phyloP scores from a whole-genome alignment of 225 moss, liverwort and hornwort genomes.

The Physcomitrellopsis africana region DNA sequence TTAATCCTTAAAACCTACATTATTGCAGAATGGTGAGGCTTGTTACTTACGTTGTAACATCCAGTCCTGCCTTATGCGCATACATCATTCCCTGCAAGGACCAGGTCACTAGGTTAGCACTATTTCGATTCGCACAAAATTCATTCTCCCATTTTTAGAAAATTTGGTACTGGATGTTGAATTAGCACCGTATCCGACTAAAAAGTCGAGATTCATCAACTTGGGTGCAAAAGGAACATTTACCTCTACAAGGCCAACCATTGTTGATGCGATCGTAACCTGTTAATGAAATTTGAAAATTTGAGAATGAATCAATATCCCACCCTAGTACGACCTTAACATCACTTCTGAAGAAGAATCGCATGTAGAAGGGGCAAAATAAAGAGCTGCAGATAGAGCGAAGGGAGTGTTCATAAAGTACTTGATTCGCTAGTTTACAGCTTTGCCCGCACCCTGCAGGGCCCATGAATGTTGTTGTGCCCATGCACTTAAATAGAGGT shows the following conservation, averaged over 20 bases:
- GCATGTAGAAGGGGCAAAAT: conserved; percentile 1
- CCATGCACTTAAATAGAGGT: conserved; percentile 91
- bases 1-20: conserved; percentile 3
- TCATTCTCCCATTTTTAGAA: neutral
- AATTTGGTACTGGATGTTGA: neutral
- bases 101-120: conserved; percentile 25
- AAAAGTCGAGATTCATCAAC: neutral
- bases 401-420: conserved; percentile 20
- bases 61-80: conserved; percentile 89
- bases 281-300: conserved; percentile 37
- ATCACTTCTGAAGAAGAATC: neutral
- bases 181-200: neutral
- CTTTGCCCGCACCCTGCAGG: conserved; percentile 89
- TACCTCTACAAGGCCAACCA: conserved; percentile 98
- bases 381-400: conserved; percentile 12
- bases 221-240: conserved; percentile 18
- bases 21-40: neutral
- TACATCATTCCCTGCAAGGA: conserved; percentile 81
- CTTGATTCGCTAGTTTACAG: conserved; percentile 98
- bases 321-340: neutral
- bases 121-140: neutral
- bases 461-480: conserved; percentile 74
- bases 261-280: conserved; percentile 96
- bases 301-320: neutral
- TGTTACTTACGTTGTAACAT: conserved; percentile 75